Base-by-base conservation (phyloP, 768 basidiomycete genomes). In the Tylopilus rubrobrunneus region DNA sequence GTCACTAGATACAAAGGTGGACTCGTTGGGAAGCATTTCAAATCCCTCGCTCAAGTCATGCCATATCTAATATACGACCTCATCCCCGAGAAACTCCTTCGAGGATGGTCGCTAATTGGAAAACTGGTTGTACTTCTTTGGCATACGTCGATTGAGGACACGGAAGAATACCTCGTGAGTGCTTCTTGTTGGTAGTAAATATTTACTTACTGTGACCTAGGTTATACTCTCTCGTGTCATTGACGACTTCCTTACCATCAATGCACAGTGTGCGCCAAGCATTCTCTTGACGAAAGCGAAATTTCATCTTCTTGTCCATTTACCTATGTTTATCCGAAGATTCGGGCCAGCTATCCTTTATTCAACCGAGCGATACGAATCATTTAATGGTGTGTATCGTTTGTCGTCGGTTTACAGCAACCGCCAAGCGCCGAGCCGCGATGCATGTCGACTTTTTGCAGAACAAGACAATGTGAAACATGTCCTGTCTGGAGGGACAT, bases 91-190 rank as follows among this genome's bases (percentile, higher is more conserved):
- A 36, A 5, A 2, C 62, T 67, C 1, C 69, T 75, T 19, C 10
- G 49, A 7, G 56, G 71, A 0, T 73, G 68, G 39, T 67, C 66
- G 10, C 62, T 71, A 0, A 58, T 73, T 15, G 73, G 73, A 0
- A 62, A 68, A 10, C 66, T 79, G 0, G 45, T 65, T 0, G 70
- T 75, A 0, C 61, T 77, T 0, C 58, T 79, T 0, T 80, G 78
- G 79, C 57, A 75, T 10, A 67, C 69, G 0, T 66, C 70, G 53
- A 79, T 79, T n/a, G 43, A 55, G 0, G 58, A 78, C 45, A 59
- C 63, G 17, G 63, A 73, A 5, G 45, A 61, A 17, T 79, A 78
- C 56, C 19, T 73, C 5, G 67, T 73, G 1, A 23, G 50, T 52
- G 40, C 44, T 5, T 28, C 19, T 34, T 11, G 2, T 29, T 21